Conservation (phyloP, 768 basidiomycete genomes). For the Xerocomellus amylosporus region DNA sequence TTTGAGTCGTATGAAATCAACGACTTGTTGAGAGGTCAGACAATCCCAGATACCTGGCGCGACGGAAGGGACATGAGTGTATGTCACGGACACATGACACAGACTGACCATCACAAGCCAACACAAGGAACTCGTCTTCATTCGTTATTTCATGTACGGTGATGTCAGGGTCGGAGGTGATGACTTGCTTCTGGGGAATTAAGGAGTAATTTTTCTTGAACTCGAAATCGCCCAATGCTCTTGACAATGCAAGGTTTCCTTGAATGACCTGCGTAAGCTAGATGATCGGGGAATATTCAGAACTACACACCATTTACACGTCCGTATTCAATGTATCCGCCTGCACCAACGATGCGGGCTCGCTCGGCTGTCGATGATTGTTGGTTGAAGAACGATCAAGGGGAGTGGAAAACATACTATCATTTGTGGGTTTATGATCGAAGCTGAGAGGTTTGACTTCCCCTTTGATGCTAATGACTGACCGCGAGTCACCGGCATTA, state of each 20-base stretch:
- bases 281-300: not conserved
- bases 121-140: constrained; percentile 95
- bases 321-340: constrained; percentile 94
- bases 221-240: constrained; percentile 96
- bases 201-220: constrained; percentile 93
- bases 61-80: constrained; percentile 6
- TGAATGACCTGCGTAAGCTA: not conserved
- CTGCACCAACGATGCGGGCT: constrained; percentile 81
- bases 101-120: constrained; percentile 90
- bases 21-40: constrained; percentile 85
- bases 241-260: constrained; percentile 95
- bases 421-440: constrained; percentile 94
- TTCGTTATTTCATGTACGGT: constrained; percentile 74
- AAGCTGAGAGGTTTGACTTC: constrained; percentile 84
- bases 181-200: constrained; percentile 85
- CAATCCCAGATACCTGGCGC: constrained; percentile 95
- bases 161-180: constrained; percentile 93
- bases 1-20: constrained; percentile 83
- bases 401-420: constrained; percentile 48
- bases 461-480: constrained; percentile 82
- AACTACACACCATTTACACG: constrained; percentile 84
- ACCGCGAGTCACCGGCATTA: constrained; percentile 95
- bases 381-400: not conserved
- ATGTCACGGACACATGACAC: not conserved
- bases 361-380: constrained; percentile 60